Evolutionary conservation across 2,329 filamentous ascomycete genomes (phyloP), one percentile per base, ranked within the genome.

Genomic region (Lecanicillium sp.): DNA sequence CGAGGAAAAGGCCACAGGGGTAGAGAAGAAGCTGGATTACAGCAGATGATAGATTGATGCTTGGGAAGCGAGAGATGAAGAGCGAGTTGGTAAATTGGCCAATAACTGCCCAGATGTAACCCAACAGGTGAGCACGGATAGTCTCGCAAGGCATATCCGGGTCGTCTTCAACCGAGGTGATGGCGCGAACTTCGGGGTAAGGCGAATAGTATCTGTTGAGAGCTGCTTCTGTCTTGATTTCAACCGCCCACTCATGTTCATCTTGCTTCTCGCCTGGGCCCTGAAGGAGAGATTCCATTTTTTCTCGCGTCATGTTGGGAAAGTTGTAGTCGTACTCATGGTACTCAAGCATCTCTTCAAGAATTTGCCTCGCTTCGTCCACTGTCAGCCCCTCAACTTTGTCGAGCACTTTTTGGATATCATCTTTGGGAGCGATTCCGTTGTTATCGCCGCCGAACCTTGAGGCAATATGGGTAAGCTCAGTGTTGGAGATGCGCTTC

Each of bases 271-370:
- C 45, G 1, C 25, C 17, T 0, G 48, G 47, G 0, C 49, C 49
- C 15, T 47, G 31, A 9, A 47, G 13, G 9, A 52, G 37, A 12
- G 33, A 30, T 1, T 37, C 32, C 18, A 52, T 45, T 35, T 48
- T 51, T 9, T 38, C 34, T 3, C 48, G 48, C 18, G 47, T 45
- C 14, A 29, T 9, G 3, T 35, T 16, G 9, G 49, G 44, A 25
- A 52, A 52, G 29, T 52, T 52, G 39, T 52, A 52, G 36, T 51
- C 49, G 34, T 49, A 51, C 29, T 49, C 46, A 20, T 52, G 49
- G 18, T 45, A 29, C 18, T 47, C 38, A 33, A 52, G 45, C 13
- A 52, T 31, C 4, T 44, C 8, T 15, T 33, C 25, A 13, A 49
- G 35, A 17, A 52, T 52, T 7, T 40, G 38, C 14, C 37, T 43